Base-by-base conservation (phyloP, 148 eudicot genomes). In the Cornus controversa region DNA sequence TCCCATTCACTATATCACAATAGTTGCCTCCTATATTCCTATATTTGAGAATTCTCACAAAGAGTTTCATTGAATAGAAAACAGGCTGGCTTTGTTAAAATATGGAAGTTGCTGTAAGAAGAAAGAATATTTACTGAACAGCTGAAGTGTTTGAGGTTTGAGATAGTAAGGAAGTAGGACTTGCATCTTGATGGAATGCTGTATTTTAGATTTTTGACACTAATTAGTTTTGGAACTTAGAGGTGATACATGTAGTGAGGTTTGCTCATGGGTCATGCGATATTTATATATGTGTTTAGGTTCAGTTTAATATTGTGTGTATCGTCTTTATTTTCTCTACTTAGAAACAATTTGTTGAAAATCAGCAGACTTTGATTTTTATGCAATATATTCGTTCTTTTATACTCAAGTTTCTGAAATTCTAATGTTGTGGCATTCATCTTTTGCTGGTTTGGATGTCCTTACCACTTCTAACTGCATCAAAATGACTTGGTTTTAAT, bases 381-480 rank as follows among this genome's bases (percentile, higher is more conserved):
- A 14, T 50, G 40, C 15, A 26, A 15, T 37, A 3, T 75, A 40
- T 37, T 16, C 3, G 25, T 75, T 75, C 1, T 42, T 25, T 75
- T 66, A 7, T 40, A 25, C 18, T 1, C 24, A 54, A 15, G 22
- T 78, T 69, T 23, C 26, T 34, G 4, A 74, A n/a, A 34, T 45
- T 22, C 24, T 54, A 10, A 62, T 69, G 23, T 77, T 70, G 6
- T 53, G 70, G 11, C 31, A 16, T 67, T 75, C 37, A 10, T 71
- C 13, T 58, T 42, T 53, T 77, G 68, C 63, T 69, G 40, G 60
- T 72, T 16, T 40, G 45, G 45, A 40, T 40, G 20, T 22, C 24
- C 23, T 76, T 53, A 34, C 45, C 70, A 29, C 27, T 73, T 28
- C 28, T 29, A 65, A 70, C 42, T 76, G 77, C 23, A 42, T 67